Percentiles rank a stretch among this genome's conserved stretches.
phyloP scores from a whole-genome alignment of 768 basidiomycete species.

The Paxillus ammoniavirescens region DNA sequence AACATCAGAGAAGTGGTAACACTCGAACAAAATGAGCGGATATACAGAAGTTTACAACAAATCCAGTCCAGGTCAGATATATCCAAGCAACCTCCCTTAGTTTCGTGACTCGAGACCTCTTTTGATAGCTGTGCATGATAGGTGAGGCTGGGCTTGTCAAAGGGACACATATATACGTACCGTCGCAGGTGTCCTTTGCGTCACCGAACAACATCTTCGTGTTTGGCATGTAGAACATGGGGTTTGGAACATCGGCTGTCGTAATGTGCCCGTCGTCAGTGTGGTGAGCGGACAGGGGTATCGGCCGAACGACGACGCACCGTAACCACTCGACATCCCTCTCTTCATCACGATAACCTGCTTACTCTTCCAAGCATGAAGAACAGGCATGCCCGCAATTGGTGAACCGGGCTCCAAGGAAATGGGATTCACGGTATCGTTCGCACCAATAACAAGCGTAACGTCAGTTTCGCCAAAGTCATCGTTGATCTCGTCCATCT shows the following conservation, averaged over 20 bases:
- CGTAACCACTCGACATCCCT: slow-evolving; percentile 86
- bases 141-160: background rate
- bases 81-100: slow-evolving; percentile 3
- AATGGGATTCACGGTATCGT: slow-evolving; percentile 91
- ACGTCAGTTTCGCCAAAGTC: slow-evolving; percentile 88
- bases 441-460: slow-evolving; percentile 89
- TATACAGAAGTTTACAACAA: slow-evolving; percentile 18
- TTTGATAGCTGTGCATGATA: slow-evolving; percentile 49
- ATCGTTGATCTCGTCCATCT: slow-evolving; percentile 95
- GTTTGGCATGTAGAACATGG: slow-evolving; percentile 90
- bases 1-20: background rate
- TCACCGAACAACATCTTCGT: slow-evolving; percentile 93
- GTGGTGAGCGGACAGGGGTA: background rate
- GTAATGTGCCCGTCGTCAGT: background rate
- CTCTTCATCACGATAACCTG: slow-evolving; percentile 93
- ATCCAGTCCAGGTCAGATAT: background rate
- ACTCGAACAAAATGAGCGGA: slow-evolving; percentile 17
- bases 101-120: slow-evolving; percentile 48
- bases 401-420: slow-evolving; percentile 83
- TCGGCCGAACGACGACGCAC: slow-evolving; percentile 36
- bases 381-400: slow-evolving; percentile 90
- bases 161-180: slow-evolving; percentile 34
- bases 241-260: slow-evolving; percentile 86
- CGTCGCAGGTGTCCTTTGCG: slow-evolving; percentile 88
- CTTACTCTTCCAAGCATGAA: slow-evolving; percentile 93